Evolutionary conservation across 306 rosid species (phyloP), one percentile per base, ranked within the genome.

Genomic region (Inga laurina): DNA sequence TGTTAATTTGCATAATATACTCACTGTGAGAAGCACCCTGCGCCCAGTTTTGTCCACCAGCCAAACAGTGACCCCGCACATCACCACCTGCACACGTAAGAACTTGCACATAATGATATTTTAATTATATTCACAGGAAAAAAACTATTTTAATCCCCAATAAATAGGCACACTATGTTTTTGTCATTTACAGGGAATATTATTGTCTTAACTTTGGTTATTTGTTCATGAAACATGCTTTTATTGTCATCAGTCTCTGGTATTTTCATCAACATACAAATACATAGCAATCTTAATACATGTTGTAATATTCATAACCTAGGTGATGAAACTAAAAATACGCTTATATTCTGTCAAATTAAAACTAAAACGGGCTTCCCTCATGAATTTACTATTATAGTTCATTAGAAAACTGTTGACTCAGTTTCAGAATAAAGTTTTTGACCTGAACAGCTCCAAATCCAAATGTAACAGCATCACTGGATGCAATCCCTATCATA

Each of bases 41-140:
- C 92, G 84, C 8, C 98, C 98, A 75, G 87, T 86, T 89, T 48
- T 90, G 87, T 93, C 98, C 46, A 88, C 90, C 76, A 92, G 85
- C 86, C 89, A 87, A 44, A 92, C 88, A 61, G 92, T 64, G 59
- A 93, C 12, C 30, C 86, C 97, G 54, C 94, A 90, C 80, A 90
- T 85, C 74, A 75, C 10, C 41, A 93, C 93, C 98, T 92, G 72
- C 37, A 62, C 46, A n/a, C 27, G 12, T 67, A 49, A 74, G 51
- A 68, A 65, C 48, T 18, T 19, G 59, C 37, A 4, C 4, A 3
- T 37, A 30, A 74, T 84, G 30, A 59, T 7, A 76, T 49, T 41
- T 44, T 18, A 32, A 11, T 35, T 35, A 3, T 35, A 4, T 46
- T 59, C 69, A 8, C 22, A 66, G 22, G 44, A 34, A 15, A 35